Conservation (phyloP, 2,329 filamentous ascomycete genomes). For the Ascochyta pisi region DNA sequence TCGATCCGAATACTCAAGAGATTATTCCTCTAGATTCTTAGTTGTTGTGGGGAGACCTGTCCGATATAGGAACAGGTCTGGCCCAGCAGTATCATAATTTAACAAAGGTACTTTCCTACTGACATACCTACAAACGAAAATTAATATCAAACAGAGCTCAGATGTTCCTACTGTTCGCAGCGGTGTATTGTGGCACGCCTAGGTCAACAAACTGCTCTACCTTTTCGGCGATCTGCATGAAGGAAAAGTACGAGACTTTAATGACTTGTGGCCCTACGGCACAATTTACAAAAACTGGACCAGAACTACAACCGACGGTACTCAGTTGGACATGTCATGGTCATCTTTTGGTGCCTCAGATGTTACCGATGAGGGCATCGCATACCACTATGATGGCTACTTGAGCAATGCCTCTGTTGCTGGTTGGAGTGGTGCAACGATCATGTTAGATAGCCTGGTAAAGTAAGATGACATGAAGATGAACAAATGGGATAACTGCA, state of each 20-base stretch:
- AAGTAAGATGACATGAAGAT: no score
- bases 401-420: no score
- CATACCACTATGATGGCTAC: no score
- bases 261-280: conserved; percentile 62
- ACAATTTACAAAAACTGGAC: conserved; percentile 61
- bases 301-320: conserved; percentile 38
- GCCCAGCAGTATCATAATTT: background rate
- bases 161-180: conserved; percentile 56
- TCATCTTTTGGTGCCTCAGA: no score
- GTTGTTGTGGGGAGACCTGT: background rate
- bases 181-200: conserved; percentile 62
- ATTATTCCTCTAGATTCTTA: background rate
- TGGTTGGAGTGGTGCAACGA: no score
- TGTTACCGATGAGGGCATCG: no score
- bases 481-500: no score
- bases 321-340: background rate
- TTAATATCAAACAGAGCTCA: conserved; percentile 48
- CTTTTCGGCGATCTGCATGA: conserved; percentile 59
- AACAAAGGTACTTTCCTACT: background rate
- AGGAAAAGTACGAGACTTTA: conserved; percentile 42
- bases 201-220: conserved; percentile 66
- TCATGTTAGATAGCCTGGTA: no score
- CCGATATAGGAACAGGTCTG: background rate
- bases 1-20: background rate
- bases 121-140: background rate